These are phyloP conservation scores for Colletotrichum caudatum DNA, from an alignment of 2,329 filamentous ascomycete genomes.

Conservation along the genomic window DNA sequence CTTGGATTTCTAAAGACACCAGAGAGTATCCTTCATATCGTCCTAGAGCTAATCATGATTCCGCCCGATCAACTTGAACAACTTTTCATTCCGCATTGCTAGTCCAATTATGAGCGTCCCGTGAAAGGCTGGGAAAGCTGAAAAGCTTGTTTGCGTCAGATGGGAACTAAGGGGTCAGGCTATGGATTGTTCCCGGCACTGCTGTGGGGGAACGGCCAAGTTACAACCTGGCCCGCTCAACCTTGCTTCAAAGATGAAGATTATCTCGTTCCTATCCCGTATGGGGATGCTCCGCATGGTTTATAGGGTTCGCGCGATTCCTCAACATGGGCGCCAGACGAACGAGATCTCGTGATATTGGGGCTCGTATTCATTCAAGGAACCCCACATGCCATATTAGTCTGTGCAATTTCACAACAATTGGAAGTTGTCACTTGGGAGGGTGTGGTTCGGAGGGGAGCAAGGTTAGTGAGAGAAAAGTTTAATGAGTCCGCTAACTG, in stretches of 20 bases:
- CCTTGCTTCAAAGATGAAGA: neutral
- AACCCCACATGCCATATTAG: constrained; percentile 5
- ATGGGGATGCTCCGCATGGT: neutral
- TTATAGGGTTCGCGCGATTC: neutral
- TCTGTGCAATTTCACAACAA: constrained; percentile 5
- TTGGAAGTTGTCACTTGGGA: neutral
- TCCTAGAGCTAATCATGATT: neutral
- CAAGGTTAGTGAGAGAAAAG: neutral
- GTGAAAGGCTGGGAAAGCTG: constrained; percentile 11
- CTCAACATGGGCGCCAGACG: neutral
- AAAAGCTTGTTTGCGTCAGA: constrained; percentile 31
- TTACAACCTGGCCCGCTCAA: constrained; percentile 2
- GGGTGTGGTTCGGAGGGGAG: neutral
- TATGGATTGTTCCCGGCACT: neutral
- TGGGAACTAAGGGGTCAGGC: neutral
- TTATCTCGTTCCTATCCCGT: constrained; percentile 8
- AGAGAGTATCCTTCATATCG: neutral
- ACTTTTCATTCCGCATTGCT: neutral
- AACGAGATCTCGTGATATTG: neutral
- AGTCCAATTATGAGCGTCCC: constrained; percentile 6
- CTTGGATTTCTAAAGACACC: constrained; percentile 3
- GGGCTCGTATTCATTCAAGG: neutral
- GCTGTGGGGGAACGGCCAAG: constrained; percentile 1
- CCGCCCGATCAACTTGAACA: constrained; percentile 9
- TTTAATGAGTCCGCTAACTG: constrained; percentile 12